Evolutionary conservation across 164 flowering plant genomes (phyloP).

Genomic region (Cinnamomum chago): DNA sequence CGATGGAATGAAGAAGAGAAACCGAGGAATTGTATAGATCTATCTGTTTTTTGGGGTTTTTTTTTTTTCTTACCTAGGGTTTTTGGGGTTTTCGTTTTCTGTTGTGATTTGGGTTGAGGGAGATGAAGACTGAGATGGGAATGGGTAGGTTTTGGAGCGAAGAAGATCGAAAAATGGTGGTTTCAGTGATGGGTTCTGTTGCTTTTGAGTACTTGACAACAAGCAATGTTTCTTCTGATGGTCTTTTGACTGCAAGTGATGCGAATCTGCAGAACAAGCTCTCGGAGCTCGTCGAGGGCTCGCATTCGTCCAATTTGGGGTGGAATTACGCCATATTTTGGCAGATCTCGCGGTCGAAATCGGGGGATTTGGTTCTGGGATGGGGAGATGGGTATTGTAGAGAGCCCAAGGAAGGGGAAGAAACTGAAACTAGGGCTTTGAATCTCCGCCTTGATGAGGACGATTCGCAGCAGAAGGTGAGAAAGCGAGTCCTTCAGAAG

Average conservation of each 20-base stretch:
- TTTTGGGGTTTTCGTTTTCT: slow-evolving; percentile 12
- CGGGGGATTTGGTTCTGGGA: slow-evolving; percentile 70
- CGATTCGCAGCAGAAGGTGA: slow-evolving; percentile 60
- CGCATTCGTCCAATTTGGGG: slow-evolving; percentile 52
- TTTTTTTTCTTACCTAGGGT: neutral
- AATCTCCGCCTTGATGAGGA: slow-evolving; percentile 50
- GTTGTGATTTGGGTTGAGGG: slow-evolving; percentile 7
- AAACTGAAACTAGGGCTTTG: slow-evolving; percentile 35
- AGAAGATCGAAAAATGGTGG: slow-evolving; percentile 53
- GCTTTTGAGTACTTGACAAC: slow-evolving; percentile 49
- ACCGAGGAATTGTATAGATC: too few relatives aligned
- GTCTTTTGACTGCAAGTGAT: slow-evolving; percentile 33
- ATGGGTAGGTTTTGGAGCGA: slow-evolving; percentile 30
- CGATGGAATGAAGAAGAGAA: neutral
- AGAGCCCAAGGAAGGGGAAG: slow-evolving; percentile 80
- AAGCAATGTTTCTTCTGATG: slow-evolving; percentile 27
- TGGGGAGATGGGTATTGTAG: slow-evolving; percentile 98
- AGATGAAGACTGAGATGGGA: slow-evolving; percentile 42
- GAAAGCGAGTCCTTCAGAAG: slow-evolving; percentile 80
- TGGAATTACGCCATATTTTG: slow-evolving; percentile 96
- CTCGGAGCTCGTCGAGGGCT: slow-evolving; percentile 78
- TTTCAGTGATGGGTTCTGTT: slow-evolving; percentile 51
- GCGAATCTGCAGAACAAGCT: slow-evolving; percentile 76
- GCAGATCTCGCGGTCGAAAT: slow-evolving; percentile 72
- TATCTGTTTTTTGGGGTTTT: neutral